Base-by-base conservation (phyloP, 768 basidiomycete genomes). In the Leccinum obscurum region DNA sequence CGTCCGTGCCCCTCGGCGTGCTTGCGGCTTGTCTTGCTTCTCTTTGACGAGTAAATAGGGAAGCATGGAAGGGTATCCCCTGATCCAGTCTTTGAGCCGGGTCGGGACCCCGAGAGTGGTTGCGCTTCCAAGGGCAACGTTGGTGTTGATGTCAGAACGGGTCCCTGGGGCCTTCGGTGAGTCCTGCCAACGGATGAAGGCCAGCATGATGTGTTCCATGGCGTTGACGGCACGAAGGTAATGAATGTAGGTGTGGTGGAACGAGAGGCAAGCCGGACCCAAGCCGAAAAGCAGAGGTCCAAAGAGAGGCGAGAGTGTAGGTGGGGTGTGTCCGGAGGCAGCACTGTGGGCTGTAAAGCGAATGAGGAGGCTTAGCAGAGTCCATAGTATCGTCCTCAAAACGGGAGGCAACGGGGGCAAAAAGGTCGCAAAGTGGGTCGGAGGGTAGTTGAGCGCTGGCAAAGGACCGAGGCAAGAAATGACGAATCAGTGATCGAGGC, bases 181-280 rank as follows among this genome's bases (percentile, higher is more conserved):
- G 59, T 89, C 86, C 66, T 93, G 88, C 79, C 87, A 90, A 32
- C 95, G 86, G 59, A 98, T 88, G 72, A 89, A 96, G 0, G 92
- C 83, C 13, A 98, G 83, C n/a, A 98, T 78, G 53, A 99, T 79
- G 65, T 99, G 96, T 70, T 99, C 96, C 66, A 90, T 91, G 1
- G 95, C 96, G 37, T 88, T 85, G 4, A 89, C 88, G 15, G 92
- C 82, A 50, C 90, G 87, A 34, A 96, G 84, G 71, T 93, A 98
- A 63, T 81, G 79, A 22, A 78, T 68, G 70, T 91, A 92, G 8
- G 84, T 82, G 56, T 78, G 78, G 57, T 82, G 77, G 75, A 88
- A 84, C 20, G 81, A 72, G 54, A 80, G 75, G 58, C 78, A 78
- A 2, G 80, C 75, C 9, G 79, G 72, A 10, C 83, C 84, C 59